Evolutionary conservation across 1,139 yeast genomes (phyloP), one percentile per base, ranked within the genome.

Genomic region (Groenewaldozyma sp.): DNA sequence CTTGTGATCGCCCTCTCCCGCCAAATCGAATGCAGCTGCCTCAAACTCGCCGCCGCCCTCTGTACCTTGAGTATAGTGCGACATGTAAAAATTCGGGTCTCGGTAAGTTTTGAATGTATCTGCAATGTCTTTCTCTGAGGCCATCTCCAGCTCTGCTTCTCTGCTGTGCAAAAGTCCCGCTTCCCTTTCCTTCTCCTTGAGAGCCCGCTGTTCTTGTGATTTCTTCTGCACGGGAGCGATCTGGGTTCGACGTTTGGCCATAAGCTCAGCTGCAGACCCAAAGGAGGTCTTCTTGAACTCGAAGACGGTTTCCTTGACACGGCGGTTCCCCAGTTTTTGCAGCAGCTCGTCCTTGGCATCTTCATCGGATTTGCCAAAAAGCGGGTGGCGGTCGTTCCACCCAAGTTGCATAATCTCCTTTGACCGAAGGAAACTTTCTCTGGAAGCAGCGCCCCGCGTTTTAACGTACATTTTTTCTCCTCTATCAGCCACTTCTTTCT

Each of bases 21-120:
- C 79, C 50, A 93, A 67, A 58, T 88, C 96, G 60, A 87, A 88
- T 0, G 95, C 70, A 1, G 95, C 97, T 0, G 95, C 97, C 44
- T 79, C 94, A 46, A 79, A 83, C 18, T 83, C 82, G 63, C 91
- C 91, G n/a, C 68, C 56, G 2, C 60, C 60, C 24, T 57, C 61
- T 16, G 78, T 70, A 0, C 79, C 73, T 16, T 96, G 87, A 0
- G 96, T 96, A 65, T 79, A 87, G 58, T 93, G 96, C 41, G 94
- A 78, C 62, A 93, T 68, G 64, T 79, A 93, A 59, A 75, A 82
- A 46, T 77, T 73, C n/a, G 87, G 82, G 62, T 91, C 98, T 54
- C 79, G 74, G 64, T 59, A 88, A 49, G 36, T 39, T 32, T 53
- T 44, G 39, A 58, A 60, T 20, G 55, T 51, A 16, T 45, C 45